Evolutionary conservation across 2,329 filamentous ascomycete genomes (phyloP), one percentile per base, ranked within the genome.

Genomic region (Ceratocystis albifundus): DNA sequence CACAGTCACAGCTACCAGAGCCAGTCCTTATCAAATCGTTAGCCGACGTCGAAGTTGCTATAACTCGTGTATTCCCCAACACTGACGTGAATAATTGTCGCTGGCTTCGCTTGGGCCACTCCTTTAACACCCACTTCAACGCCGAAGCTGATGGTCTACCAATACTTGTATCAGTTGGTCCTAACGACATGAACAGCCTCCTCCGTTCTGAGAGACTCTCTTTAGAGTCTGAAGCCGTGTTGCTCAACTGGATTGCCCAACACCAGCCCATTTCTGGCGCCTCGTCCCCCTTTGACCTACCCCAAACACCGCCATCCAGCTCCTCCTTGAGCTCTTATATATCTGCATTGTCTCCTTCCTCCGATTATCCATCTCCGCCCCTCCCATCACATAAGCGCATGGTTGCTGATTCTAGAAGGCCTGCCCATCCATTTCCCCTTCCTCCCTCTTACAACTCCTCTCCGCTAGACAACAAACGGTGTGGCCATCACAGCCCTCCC

Each of bases 61-160:
- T 80, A 68, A 72, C 70, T 68, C 69, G 70, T 71, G 69, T 72
- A 67, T 65, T 76, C 28, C 73, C 74, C 57, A 70, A 73, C 64
- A 69, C 72, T 45, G 72, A 70, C 28, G 70, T 79, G 65, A 70
- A 73, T 32, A 71, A 72, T 32, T 68, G 64, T 50, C 67, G 61
- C 61, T 66, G 67, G 67, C 67, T 68, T 66, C 67, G 61, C 45
- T 46, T 64, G 53, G 50, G 50, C 55, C 64, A 68, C 41, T 64
- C 64, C 17, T 68, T 68, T 17, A 65, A 66, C 44, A 66, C 67
- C 1, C 53, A 64, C 28, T 68, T 68, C n/a, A 36, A 66, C 28
- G 67, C 61, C 7, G 61, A 68, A 15, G 67, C 36, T 17, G 67
- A 66, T 20, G 64, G 64, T 22, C 46, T 64, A 12, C 67, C 62